Evolutionary conservation across 78 protist species (phyloP).

Genomic region (Dictyostelium brefeldianum): DNA sequence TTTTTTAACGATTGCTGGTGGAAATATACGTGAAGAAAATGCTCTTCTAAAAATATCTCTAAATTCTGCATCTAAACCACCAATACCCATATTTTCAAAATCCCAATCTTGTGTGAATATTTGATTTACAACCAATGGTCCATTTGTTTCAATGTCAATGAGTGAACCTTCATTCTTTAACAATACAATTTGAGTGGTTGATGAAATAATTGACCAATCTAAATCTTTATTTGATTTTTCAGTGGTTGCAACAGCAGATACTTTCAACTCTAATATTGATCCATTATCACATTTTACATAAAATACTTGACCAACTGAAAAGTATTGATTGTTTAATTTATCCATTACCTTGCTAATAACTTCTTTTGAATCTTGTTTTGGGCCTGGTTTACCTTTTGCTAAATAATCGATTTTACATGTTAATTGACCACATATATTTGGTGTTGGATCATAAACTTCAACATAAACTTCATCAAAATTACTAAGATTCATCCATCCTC

Average conservation of each 20-base stretch:
- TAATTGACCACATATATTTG: background rate
- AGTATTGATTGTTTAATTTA: constrained; percentile 3
- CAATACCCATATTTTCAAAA: constrained; percentile 98
- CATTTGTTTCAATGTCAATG: constrained; percentile 45
- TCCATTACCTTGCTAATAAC: background rate
- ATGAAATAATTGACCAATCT: constrained; percentile 36
- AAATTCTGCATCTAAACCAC: constrained; percentile 97
- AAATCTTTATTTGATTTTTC: background rate
- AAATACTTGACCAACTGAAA: constrained; percentile 26
- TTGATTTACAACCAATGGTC: constrained; percentile 32
- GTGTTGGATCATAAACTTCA: constrained; percentile 31
- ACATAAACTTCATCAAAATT: background rate
- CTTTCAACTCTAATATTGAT: background rate
- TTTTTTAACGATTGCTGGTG: constrained; percentile 90
- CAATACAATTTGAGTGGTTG: constrained; percentile 44
- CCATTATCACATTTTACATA: background rate
- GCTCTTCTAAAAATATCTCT: constrained; percentile 98
- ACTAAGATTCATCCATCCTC: constrained; percentile 56
- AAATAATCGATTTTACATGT: constrained; percentile 60
- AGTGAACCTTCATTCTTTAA: constrained; percentile 28
- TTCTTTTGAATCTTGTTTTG: constrained; percentile 23
- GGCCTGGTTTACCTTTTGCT: background rate
- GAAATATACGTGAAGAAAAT: constrained; percentile 98
- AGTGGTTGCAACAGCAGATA: background rate
- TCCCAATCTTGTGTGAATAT: constrained; percentile 90